Percentiles rank a stretch among this genome's conserved stretches.
Evolutionary conservation across 2,329 filamentous ascomycete species (phyloP).

Genomic region (Pyricularia sp.): DNA sequence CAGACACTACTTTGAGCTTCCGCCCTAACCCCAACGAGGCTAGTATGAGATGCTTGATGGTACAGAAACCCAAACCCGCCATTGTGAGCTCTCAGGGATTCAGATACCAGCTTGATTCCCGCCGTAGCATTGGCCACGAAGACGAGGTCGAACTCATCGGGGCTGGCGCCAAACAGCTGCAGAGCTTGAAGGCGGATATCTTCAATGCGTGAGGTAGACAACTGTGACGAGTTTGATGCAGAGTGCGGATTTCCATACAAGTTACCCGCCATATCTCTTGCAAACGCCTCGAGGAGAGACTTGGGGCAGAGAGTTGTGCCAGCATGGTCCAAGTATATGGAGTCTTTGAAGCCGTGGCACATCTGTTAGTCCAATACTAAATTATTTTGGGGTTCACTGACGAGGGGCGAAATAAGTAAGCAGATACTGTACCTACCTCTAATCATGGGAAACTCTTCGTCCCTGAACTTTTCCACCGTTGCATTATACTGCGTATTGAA

Average conservation of each 20-base stretch:
- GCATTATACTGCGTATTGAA: slow-evolving; percentile 1
- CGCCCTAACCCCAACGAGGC: slow-evolving; percentile 72
- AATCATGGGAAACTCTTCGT: slow-evolving; percentile 4
- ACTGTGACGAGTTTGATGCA: slow-evolving; percentile 69
- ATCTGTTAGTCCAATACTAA: not conserved
- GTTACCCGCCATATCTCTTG: slow-evolving; percentile 65
- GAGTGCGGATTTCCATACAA: slow-evolving; percentile 92
- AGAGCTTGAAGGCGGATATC: slow-evolving; percentile 63
- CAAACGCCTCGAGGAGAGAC: slow-evolving; percentile 71
- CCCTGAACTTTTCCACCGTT: not conserved
- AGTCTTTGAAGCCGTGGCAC: slow-evolving; percentile 34
- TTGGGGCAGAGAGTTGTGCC: slow-evolving; percentile 81
- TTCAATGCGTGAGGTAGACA: slow-evolving; percentile 66
- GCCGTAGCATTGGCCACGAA: slow-evolving; percentile 92
- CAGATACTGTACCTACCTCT: not conserved
- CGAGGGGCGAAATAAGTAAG: too few relatives aligned
- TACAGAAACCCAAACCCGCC: slow-evolving; percentile 76
- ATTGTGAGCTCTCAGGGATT: slow-evolving; percentile 60
- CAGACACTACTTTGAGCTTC: slow-evolving; percentile 57
- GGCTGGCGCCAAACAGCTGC: slow-evolving; percentile 71
- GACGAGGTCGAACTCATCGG: slow-evolving; percentile 73
- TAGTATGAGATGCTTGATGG: slow-evolving; percentile 79
- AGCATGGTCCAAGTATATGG: slow-evolving; percentile 85
- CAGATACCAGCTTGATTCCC: slow-evolving; percentile 76
- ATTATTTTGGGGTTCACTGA: not conserved